Percentiles rank a stretch among this genome's conserved stretches.
Evolutionary conservation across 192 early-diverging fungal species (phyloP).

Genomic region (Gonapodya sp.): DNA sequence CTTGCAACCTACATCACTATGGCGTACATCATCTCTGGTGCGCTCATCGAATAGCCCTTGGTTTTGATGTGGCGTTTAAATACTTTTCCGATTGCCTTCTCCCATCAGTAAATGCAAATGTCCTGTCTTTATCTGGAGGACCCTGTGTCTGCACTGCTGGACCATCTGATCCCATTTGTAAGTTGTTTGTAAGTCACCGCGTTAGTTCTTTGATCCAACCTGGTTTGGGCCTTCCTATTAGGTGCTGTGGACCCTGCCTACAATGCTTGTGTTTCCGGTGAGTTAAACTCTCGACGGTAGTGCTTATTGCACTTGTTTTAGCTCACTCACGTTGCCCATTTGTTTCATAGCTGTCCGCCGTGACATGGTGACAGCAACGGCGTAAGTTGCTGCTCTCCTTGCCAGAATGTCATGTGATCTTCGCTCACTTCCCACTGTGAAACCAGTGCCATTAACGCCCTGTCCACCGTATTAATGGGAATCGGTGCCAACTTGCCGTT

Average conservation of each 20-base stretch:
- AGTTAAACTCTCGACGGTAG: no score
- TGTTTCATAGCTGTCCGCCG: background rate
- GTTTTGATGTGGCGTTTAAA: background rate
- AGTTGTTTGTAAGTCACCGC: constrained; percentile 37
- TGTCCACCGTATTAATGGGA: constrained; percentile 26
- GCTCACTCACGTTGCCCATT: no score
- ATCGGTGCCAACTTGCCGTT: constrained; percentile 67
- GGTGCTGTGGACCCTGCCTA: no score
- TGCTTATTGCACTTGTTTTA: no score
- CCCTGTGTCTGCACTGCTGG: constrained; percentile 52
- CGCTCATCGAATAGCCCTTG: background rate
- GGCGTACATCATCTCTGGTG: constrained; percentile 24
- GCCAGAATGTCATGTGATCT: background rate
- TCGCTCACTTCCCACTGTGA: background rate
- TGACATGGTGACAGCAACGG: background rate
- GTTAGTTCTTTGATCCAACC: constrained; percentile 23
- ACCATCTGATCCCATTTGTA: background rate
- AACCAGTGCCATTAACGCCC: background rate
- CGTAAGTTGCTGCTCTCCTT: background rate
- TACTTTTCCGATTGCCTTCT: constrained; percentile 23
- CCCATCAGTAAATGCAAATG: constrained; percentile 63
- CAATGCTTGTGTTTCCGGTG: no score
- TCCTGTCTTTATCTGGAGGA: constrained; percentile 66
- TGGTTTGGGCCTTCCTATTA: no score
- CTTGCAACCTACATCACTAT: constrained; percentile 59